Evolutionary conservation across 345 rosid genomes (phyloP), one percentile per base, ranked within the genome.

Genomic region (Gossypium thurberi): DNA sequence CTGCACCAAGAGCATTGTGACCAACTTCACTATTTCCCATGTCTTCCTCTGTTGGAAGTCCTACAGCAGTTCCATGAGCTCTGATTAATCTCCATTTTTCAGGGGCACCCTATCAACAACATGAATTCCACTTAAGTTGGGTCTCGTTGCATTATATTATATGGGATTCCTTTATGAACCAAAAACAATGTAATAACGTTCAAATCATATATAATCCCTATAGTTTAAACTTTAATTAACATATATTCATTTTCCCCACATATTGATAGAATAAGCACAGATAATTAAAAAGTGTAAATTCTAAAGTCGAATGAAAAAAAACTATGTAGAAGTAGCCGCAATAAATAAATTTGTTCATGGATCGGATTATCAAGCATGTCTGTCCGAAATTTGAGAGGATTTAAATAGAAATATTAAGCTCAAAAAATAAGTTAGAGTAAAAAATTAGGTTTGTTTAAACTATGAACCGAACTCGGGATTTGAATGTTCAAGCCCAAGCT

Each of bases 11-110:
- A 42, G 98, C 98, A 55, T 94, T 94, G 72, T 94, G 98, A 71
- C 98, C 98, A 25, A 92, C 98, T 81, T 94, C 98, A 76, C 98
- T 94, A 81, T 94, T 94, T 33, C 98, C 99, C 98, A 92, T 92
- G 80, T 94, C 98, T 78, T 94, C 98, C 13, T 94, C 98, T 1
- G 90, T 83, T 7, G 98, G 98, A 59, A 94, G 91, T 44, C 98
- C 98, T 23, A 92, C 98, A 1, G 98, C 98, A 52, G 68, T 80
- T 25, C 98, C 98, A 59, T 94, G 98, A 60, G 97, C 98, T 81
- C 71, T 92, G 75, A 95, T 76, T 85, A 94, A 78, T 74, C 98
- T 89, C 98, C 98, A 95, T 56, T 74, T 84, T 69, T 85, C 87
- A 1, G 99, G 98, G 46, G 93, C 94, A 52, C 83, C 83, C 97